Conservation (phyloP, 1,284 basidiomycete genomes). For the Amylostereum chailletii region DNA sequence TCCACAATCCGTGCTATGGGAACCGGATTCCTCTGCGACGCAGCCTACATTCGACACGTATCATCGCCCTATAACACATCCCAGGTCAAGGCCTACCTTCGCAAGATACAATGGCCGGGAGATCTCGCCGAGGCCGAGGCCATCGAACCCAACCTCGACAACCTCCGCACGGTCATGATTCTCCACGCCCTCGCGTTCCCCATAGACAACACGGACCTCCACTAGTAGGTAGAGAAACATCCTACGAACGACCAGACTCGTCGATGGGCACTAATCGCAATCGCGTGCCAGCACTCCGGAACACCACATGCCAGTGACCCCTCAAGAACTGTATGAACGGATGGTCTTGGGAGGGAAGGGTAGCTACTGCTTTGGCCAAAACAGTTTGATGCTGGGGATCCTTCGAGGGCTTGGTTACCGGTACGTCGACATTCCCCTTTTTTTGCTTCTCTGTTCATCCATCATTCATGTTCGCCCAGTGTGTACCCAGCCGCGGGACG, state of each 20-base stretch:
- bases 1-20: neutral
- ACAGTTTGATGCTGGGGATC: conserved; percentile 26
- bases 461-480: conserved; percentile 9
- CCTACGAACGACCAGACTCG: too few relatives aligned
- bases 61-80: neutral
- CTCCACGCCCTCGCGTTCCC: conserved; percentile 5
- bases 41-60: neutral
- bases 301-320: conserved; percentile 24
- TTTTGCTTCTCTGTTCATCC: neutral
- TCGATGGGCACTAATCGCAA: neutral
- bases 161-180: conserved; percentile 1
- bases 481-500: conserved; percentile 21
- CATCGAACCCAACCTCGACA: neutral
- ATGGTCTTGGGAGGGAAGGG: conserved; percentile 22
- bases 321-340: conserved; percentile 20
- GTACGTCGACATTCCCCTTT: conserved; percentile 10
- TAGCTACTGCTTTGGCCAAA: conserved; percentile 30
- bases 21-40: neutral
- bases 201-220: conserved; percentile 2
- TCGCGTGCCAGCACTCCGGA: conserved; percentile 18
- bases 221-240: conserved; percentile 1
- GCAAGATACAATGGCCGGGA: neutral
- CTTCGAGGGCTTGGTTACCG: conserved; percentile 29
- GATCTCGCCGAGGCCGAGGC: neutral
- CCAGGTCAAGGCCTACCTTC: neutral